Base-by-base conservation (phyloP, 768 basidiomycete species). In the Fomitopsis pulvina region DNA sequence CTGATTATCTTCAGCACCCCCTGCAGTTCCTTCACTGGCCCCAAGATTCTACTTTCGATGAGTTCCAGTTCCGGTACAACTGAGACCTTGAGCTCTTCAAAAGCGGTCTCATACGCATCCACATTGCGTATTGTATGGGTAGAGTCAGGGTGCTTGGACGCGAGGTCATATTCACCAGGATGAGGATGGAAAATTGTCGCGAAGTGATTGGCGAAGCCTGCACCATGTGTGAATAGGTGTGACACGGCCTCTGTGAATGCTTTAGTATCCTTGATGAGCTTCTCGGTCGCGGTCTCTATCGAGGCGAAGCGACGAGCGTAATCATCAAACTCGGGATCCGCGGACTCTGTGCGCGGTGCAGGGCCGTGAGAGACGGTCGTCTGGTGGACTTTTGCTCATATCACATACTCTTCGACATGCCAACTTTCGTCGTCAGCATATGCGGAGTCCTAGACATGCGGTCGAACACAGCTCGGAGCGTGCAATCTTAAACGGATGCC, bases 31-130 rank as follows among this genome's bases (percentile, higher is more conserved):
- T 90, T 98, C 41, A 84, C 77, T 8, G 96, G 96, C 0, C 79
- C 85, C 32, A 85, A 68, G 48, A 99, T 80, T 55, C 94, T 76
- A 53, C 81, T 85, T 54, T 93, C 86, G 62, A 99, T 93, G 51
- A 99, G 77, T 66, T 99, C 94, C 16, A 99, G 75, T 68, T 99
- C 96, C 4, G 96, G 96, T 9, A 78, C 68, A 42, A 97, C 74
- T 11, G 87, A 72, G 26, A 83, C 69, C 48, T 82, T 79, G 55
- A 99, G 73, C 61, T 96, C 94, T 53, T 89, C 84, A 81, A 95
- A 81, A 22, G 83, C 70, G 12, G 71, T 71, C 56, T 85, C 77
- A 60, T 90, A 92, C 44, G 75, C 68, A 27, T 80, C 78, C 43
- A 89, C 86, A 63, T 85, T 92, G 51, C 77, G 75, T 52, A 97